Base-by-base conservation (phyloP, 305 asterid species). In the Stenogyne calaminthoides region DNA sequence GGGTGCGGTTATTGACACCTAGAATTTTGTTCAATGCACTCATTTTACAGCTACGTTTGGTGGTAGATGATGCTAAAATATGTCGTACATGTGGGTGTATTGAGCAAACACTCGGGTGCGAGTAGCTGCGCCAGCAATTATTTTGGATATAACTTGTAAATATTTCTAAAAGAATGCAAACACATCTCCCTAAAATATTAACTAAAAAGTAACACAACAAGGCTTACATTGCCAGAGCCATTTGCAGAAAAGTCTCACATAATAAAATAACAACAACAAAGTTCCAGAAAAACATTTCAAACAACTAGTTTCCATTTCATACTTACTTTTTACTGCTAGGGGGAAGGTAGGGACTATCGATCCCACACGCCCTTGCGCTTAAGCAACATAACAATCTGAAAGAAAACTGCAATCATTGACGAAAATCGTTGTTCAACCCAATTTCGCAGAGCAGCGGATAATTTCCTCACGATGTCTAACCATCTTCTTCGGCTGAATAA, bases 401-500 rank as follows among this genome's bases (percentile, higher is more conserved):
- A 36, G 40, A 46, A 54, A 60, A 19, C 70, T 54, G 18, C 1
- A 46, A 61, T 62, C 62, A 42, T 46, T 12, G 27, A 27, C 44
- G 47, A 72, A 51, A 76, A 69, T 9, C 49, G 59, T 20, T 52
- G 81, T 76, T 74, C 65, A 73, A 39, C 56, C 57, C 71, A 4
- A 18, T 73, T 61, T 60, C 9, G 46, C n/a, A 66, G 78, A 72
- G 70, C 36, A 22, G 36, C 20, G n/a, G 25, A 51, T 5, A 39
- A 51, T 68, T 71, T 54, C 81, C 16, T 34, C 44, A 42, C 54
- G 2, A 16, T 10, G 18, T 72, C 77, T 80, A 85, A 32, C 84
- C 81, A 56, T 85, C 89, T 80, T 84, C 89, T 37, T 82, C 87
- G 12, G 89, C 89, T 85, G 84, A 67, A 76, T 22, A 61, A 67